Base-by-base conservation (phyloP, 176 grass and related monocot species). In the Musa troglodytarum region DNA sequence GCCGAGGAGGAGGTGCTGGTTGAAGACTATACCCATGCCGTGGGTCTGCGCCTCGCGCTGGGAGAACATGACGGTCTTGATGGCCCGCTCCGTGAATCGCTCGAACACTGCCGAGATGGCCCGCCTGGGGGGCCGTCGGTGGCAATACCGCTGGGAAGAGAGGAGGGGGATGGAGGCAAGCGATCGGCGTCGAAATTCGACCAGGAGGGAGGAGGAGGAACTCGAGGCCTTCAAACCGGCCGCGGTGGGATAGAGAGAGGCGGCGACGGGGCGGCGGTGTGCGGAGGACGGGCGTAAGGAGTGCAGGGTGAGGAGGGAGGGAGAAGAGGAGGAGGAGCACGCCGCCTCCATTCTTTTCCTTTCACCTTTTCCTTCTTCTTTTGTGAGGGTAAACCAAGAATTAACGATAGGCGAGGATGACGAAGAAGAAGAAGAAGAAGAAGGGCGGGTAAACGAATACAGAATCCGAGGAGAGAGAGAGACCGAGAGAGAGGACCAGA, bases 81-180 rank as follows among this genome's bases (percentile, higher is more conserved):
- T 87, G 53, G 94, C 88, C 64, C 90, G 79, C 94, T 93, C 90
- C 57, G 94, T 93, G 86, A 98, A 98, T 9, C 90, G 77, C 84
- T 98, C 94, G 80, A 93, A 98, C 8, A 98, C 90, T 19, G 94
- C 94, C 74, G 29, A 81, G 75, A 87, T 54, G 4, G 67, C 74
- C 15, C 26, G 51, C 13, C 34, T 54, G 50, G 63, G 23, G 72
- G 24, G 34, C 23, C 14, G 80, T 14, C 61, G n/a, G 15, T 19
- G 51, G 50, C 49, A 7, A 57, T 12, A 1, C 63, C 52, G 61
- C 5, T 52, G 49, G 22, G 53, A 51, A 14, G 49, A 26, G 29
- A 24, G 51, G 17, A 69, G 1, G 19, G 62, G 81, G 9, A 63
- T 19, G 10, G 73, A 78, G 50, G 53, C 10, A 24, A 17, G 10